Conservation (phyloP, 768 basidiomycete genomes). For the Psilocybe sp. region DNA sequence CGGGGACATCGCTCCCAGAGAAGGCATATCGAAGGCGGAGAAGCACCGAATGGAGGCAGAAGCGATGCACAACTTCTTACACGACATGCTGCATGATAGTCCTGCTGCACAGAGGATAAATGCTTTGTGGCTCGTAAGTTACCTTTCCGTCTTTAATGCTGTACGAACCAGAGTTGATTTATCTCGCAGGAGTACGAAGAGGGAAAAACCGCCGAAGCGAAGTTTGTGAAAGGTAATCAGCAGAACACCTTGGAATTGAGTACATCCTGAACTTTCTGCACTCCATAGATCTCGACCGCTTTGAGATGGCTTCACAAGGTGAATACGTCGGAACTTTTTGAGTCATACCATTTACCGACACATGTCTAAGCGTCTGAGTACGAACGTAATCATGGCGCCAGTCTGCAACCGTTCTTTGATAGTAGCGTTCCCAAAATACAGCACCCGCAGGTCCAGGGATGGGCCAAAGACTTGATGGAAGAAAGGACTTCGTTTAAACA, state of each 20-base stretch:
- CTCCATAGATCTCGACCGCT: constrained; percentile 71
- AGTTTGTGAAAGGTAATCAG: constrained; percentile 80
- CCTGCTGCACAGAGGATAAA: constrained; percentile 67
- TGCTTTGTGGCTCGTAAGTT: constrained; percentile 67
- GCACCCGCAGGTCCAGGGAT: constrained; percentile 69
- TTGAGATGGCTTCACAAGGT: constrained; percentile 90
- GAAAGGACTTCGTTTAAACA: constrained; percentile 38
- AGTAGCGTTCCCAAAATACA: constrained; percentile 69
- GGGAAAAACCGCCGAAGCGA: constrained; percentile 67
- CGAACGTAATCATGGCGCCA: constrained; percentile 48
- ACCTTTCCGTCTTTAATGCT: background rate
- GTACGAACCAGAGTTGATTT: background rate
- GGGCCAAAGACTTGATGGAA: constrained; percentile 57
- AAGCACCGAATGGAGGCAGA: constrained; percentile 80
- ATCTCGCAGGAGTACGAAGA: constrained; percentile 77
- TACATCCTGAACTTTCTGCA: background rate
- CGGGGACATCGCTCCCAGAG: constrained; percentile 90
- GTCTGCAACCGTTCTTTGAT: constrained; percentile 78
- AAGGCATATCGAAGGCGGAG: constrained; percentile 78
- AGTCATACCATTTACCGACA: background rate
- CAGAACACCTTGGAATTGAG: background rate
- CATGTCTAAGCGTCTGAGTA: constrained; percentile 63
- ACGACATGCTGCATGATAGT: constrained; percentile 83
- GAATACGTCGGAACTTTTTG: background rate
- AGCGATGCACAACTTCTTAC: constrained; percentile 87